Evolutionary conservation across 306 rosid species (phyloP).

Genomic region (Quillaja saponaria): DNA sequence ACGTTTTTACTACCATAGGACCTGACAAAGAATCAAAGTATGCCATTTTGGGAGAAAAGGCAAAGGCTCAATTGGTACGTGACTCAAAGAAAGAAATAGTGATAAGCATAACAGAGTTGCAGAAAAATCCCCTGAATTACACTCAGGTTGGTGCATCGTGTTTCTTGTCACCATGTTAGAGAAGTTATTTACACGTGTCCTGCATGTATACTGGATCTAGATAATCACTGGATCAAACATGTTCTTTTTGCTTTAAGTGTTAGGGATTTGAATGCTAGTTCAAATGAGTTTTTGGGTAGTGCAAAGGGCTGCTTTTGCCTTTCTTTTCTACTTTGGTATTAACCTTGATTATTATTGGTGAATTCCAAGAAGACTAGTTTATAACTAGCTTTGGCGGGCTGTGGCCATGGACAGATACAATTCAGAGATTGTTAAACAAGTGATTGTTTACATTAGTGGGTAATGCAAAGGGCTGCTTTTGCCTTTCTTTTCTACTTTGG

Average conservation of each 20-base stretch:
- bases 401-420: too few relatives aligned
- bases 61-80: slow-evolving; percentile 85
- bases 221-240: neutral
- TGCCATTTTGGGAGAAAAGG: slow-evolving; percentile 92
- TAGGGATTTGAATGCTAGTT: neutral
- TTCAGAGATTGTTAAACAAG: too few relatives aligned
- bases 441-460: neutral
- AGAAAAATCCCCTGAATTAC: slow-evolving; percentile 85
- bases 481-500: too few relatives aligned
- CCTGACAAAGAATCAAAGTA: slow-evolving; percentile 81
- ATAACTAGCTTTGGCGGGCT: neutral
- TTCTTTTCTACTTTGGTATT: too few relatives aligned
- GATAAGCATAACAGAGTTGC: slow-evolving; percentile 71
- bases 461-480: too few relatives aligned
- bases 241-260: neutral
- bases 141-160: slow-evolving; percentile 61
- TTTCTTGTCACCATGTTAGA: neutral
- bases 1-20: slow-evolving; percentile 42
- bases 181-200: neutral
- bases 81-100: slow-evolving; percentile 78
- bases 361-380: neutral
- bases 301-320: too few relatives aligned
- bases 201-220: neutral
- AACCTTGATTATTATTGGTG: too few relatives aligned
- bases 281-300: neutral